Evolutionary conservation across 2,329 filamentous ascomycete genomes (phyloP).

Genomic region (Calonectria honghensis): DNA sequence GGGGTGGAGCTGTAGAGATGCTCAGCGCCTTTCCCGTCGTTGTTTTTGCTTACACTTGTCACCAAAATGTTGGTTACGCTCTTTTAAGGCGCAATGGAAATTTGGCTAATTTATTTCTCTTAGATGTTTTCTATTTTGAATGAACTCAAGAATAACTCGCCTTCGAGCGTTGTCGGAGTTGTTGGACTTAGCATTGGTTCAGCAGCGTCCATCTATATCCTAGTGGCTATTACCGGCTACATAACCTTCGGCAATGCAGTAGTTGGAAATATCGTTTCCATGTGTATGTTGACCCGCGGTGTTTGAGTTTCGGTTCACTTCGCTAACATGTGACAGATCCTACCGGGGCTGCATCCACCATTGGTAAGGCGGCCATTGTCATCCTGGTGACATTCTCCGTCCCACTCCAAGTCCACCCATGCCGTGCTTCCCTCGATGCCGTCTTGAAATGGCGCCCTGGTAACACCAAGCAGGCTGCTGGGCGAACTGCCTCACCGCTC

Average conservation of each 20-base stretch:
- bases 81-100: neutral
- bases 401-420: slow-evolving; percentile 95
- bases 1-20: slow-evolving; percentile 85
- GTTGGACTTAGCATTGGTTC: slow-evolving; percentile 90
- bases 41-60: slow-evolving; percentile 99
- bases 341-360: slow-evolving; percentile 83
- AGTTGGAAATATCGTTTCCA: slow-evolving; percentile 92
- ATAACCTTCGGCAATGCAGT: slow-evolving; percentile 95
- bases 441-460: slow-evolving; percentile 93
- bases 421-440: slow-evolving; percentile 94
- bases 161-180: slow-evolving; percentile 83
- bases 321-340: slow-evolving; percentile 59
- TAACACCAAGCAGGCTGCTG: slow-evolving; percentile 61
- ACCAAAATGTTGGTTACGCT: slow-evolving; percentile 85
- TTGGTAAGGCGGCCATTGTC: slow-evolving; percentile 96
- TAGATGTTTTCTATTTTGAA: slow-evolving; percentile 99
- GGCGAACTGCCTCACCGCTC: slow-evolving; percentile 65
- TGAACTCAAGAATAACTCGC: slow-evolving; percentile 91
- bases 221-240: slow-evolving; percentile 96
- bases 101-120: slow-evolving; percentile 21
- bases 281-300: slow-evolving; percentile 77
- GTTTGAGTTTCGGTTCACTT: neutral
- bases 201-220: slow-evolving; percentile 89
- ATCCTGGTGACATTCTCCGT: slow-evolving; percentile 97
- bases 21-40: slow-evolving; percentile 94